phyloP scores from a whole-genome alignment of 2,329 filamentous ascomycete species.

The Neospermospora avenae region DNA sequence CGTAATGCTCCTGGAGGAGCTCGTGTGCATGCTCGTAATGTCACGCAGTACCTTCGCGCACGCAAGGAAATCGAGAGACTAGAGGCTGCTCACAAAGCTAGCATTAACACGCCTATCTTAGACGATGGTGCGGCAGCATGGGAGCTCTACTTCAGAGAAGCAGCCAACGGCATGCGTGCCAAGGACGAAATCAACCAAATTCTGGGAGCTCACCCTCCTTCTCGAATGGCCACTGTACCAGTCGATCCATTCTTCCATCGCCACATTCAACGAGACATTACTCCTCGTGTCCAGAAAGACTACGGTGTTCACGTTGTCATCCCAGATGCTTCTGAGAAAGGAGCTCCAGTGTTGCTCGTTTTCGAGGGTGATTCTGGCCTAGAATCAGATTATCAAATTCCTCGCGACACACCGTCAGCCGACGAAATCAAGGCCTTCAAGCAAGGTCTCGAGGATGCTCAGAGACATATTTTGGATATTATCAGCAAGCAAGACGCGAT shows the following conservation, averaged over 20 bases:
- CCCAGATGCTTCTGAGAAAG: conserved; percentile 59
- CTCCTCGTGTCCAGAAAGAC: conserved; percentile 60
- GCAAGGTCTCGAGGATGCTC: conserved; percentile 53
- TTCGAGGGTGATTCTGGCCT: conserved; percentile 62
- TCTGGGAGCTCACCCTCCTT: conserved; percentile 70
- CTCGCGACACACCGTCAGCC: conserved; percentile 49
- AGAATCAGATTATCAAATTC: conserved; percentile 49
- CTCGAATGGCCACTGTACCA: conserved; percentile 62
- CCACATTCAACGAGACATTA: conserved; percentile 64
- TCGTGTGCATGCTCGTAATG: conserved; percentile 74
- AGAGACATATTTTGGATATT: conserved; percentile 54
- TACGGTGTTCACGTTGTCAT: conserved; percentile 73
- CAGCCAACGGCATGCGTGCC: conserved; percentile 76
- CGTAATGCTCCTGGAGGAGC: conserved; percentile 70
- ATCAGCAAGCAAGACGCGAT: conserved; percentile 58
- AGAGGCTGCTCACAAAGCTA: conserved; percentile 76
- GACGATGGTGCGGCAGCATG: conserved; percentile 71
- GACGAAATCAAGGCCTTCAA: conserved; percentile 52
- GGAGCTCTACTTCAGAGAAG: conserved; percentile 84
- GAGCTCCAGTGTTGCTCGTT: conserved; percentile 66
- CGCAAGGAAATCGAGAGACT: conserved; percentile 79
- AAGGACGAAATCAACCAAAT: conserved; percentile 73
- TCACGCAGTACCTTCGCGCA: conserved; percentile 84
- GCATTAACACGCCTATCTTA: conserved; percentile 76
- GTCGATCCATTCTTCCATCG: conserved; percentile 79